Evolutionary conservation across 164 flowering plant species (phyloP).

Genomic region (grape (Vitis vinifera)): ASM3070453v1 NC_081815.1:3647501-3648000

Average conservation of each 20-base stretch:
- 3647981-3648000: constrained; percentile 1
- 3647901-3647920: not conserved
- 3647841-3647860: constrained; percentile 19
- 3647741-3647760: not conserved
- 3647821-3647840: not conserved
- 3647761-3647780: constrained; percentile 42
- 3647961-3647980: constrained; percentile 2
- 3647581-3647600: too few relatives aligned
- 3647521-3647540: too few relatives aligned
- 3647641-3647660: too few relatives aligned
- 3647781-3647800: constrained; percentile 33
- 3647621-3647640: too few relatives aligned
- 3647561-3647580: too few relatives aligned
- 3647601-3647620: too few relatives aligned
- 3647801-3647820: not conserved
- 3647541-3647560: too few relatives aligned
- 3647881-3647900: not conserved
- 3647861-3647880: constrained; percentile 15
- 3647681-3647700: too few relatives aligned
- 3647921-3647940: constrained; percentile 1
- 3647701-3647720: too few relatives aligned
- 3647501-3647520: too few relatives aligned
- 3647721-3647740: too few relatives aligned
- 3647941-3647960: constrained; percentile 2
- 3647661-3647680: too few relatives aligned